Evolutionary conservation across 1,139 yeast species (phyloP).

Genomic region (Debaryomyces psychrophilus): DNA sequence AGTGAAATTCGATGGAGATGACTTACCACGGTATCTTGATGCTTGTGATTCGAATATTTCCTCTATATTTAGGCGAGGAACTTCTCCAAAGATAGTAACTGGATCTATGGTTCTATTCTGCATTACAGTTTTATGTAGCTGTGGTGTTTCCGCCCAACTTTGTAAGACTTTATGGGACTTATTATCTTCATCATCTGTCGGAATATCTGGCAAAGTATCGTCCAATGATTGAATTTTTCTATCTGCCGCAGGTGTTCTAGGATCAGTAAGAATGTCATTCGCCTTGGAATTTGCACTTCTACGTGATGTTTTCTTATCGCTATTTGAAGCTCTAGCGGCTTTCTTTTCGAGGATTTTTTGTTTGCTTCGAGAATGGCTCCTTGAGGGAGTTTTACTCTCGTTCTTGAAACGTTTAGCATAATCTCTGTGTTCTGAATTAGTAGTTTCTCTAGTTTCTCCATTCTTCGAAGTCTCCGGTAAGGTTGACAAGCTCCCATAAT

Average conservation of each 20-base stretch:
- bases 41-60: conserved; percentile 64
- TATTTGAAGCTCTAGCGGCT: conserved; percentile 13
- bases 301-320: conserved; percentile 13
- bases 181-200: conserved; percentile 61
- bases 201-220: conserved; percentile 47
- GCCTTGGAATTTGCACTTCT: conserved; percentile 11
- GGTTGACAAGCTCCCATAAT: not conserved
- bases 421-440: not conserved
- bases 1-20: conserved; percentile 56
- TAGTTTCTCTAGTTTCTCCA: not conserved
- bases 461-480: not conserved
- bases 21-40: conserved; percentile 53
- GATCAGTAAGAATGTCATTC: conserved; percentile 9
- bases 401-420: conserved; percentile 11
- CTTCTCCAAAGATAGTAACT: conserved; percentile 73
- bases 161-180: conserved; percentile 47
- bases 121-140: conserved; percentile 52
- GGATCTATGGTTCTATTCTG: conserved; percentile 72
- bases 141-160: conserved; percentile 77
- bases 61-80: conserved; percentile 67
- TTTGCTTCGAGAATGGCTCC: conserved; percentile 8
- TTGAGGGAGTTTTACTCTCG: conserved; percentile 13
- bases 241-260: conserved; percentile 15
- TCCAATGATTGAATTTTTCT: conserved; percentile 16
- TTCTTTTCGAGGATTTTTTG: conserved; percentile 14